Evolutionary conservation across 192 early-diverging fungal species (phyloP), one percentile per base, ranked within the genome.

Genomic region (Umbelopsis ramanniana): DNA sequence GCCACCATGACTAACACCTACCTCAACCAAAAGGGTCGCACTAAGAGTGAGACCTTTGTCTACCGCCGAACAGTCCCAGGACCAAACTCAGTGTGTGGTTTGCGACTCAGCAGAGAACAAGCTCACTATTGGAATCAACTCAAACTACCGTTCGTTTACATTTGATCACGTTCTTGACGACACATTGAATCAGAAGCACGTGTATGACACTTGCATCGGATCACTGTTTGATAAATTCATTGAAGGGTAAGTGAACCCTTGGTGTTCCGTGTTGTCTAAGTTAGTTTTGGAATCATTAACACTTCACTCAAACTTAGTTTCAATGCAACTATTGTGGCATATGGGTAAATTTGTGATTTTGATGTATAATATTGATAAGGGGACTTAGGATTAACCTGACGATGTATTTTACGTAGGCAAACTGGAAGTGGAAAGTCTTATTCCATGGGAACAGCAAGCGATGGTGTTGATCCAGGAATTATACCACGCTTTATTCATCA

Each of bases 361-460:
- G 29, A 29, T 77, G 89, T 91, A 46, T 77, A 81, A 79, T 67
- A 71, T 74, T 67, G 17, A 15, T 24, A 55, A 26, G 22, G 43
- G 33, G 12, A 14, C 9, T 47, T 26, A 24, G 45, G 17, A 60
- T 68, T 53, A 53, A n/a, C 15, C 29, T 55, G 17, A 48, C 48
- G 45, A 63, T 35, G 3, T 17, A 14, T 35, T 29, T 14, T 37
- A 22, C 33, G 40, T 68, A 85, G 84, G 33, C 93, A 97, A 88
- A 97, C 95, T 1, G 95, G 94, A 50, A 89, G 89, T 35, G 97
- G 97, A 43, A 98, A 98, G 83, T 96, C 96, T 0, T 93, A 91
- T 78, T 97, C 91, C n/a, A 98, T 98, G 95, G 94, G 95, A 60
- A 95, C 95, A 26, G 86, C 38, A 24, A 68, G 11, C 52, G 6